Evolutionary conservation across 1,139 yeast species (phyloP), one percentile per base, ranked within the genome.

Genomic region (Geotrichum histeridarum): DNA sequence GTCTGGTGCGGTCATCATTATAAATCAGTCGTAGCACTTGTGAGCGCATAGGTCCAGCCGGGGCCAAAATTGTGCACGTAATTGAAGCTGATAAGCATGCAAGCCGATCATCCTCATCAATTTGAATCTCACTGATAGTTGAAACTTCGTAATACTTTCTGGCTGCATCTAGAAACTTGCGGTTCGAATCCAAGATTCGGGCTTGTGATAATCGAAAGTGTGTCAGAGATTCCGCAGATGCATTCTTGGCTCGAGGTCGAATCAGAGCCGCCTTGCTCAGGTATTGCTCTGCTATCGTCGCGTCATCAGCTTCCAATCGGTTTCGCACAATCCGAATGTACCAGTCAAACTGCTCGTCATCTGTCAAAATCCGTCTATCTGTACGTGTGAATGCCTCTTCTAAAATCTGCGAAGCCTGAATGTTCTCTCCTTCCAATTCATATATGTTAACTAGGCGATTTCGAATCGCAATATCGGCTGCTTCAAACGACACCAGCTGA

Each of bases 41-140:
- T 7, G 67, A 59, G n/a, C 73, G 58, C 18, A 62, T 55, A 0
- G 72, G 73, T 0, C 73, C 73, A 0, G 73, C 73, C 1, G 73
- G 72, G 8, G 71, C 65, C 50, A 70, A 60, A 6, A 70, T 60
- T 1, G 65, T 65, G 49, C 72, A 68, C 1, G 64, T 60, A 6
- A 68, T 63, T 1, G 73, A 72, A 12, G 66, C 67, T n/a, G 59
- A 57, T n/a, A 70, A 60, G 54, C 71, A 68, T 4, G 57, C 59
- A 32, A 62, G 38, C 2, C 69, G 58, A 48, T 69, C 72, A 0
- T 61, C 65, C 5, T 61, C 68, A n/a, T 62, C 70, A 36, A 54
- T 50, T 38, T 43, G 53, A 15, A 63, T 63, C 8, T 58, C 56
- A 4, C 61, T 46, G 41, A 62, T 65, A 41, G 61, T 59, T 1